Base-by-base conservation (phyloP, 2,329 filamentous ascomycete species). In the Diaporthe citrichinensis region DNA sequence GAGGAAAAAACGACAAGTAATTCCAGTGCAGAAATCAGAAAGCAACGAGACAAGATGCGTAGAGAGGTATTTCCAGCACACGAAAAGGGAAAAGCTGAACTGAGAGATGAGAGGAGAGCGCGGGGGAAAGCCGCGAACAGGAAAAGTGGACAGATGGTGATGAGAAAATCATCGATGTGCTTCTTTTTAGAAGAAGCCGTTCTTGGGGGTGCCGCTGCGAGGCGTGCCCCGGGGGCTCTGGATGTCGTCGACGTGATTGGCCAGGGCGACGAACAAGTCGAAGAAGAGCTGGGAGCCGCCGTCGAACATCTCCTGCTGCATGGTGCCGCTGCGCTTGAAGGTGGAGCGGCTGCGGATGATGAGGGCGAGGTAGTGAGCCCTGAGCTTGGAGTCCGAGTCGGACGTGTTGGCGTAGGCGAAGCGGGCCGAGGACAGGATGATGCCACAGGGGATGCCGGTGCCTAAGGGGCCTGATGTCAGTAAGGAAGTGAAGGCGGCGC, bases 271-370 rank as follows among this genome's bases (percentile, higher is more conserved):
- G 83, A 98, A 98, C 57, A 98, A 88, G 82, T 98, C 96, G 82
- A 98, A 98, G 87, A 98, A 98, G 76, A 98, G 88, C 81, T 94
- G 90, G 1, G 88, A 94, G 73, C 95, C 94, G 34, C 96, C 96
- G 77, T 92, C 91, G 84, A 94, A 94, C 95, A 98, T 98, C 86
- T 98, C 95, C 79, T 94, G 91, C 85, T 98, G 96, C 95, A 98
- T 98, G 8, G 95, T 98, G 72, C 95, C 95, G 84, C 95, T 98
- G 74, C 95, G 90, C 88, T 98, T 98, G 86, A 98, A 98, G 2
- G 95, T 97, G 82, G 91, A 90, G 79, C 95, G 91, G 80, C 93
- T 95, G 79, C 95, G 92, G 83, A 98, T 97, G 84, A 98, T 98
- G 82, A 98, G 91, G 25, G 95, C 95, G 55, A 98, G 92, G 80